phyloP scores from a whole-genome alignment of 2,329 filamentous ascomycete genomes.

The Aspergillus aculeatinus region DNA sequence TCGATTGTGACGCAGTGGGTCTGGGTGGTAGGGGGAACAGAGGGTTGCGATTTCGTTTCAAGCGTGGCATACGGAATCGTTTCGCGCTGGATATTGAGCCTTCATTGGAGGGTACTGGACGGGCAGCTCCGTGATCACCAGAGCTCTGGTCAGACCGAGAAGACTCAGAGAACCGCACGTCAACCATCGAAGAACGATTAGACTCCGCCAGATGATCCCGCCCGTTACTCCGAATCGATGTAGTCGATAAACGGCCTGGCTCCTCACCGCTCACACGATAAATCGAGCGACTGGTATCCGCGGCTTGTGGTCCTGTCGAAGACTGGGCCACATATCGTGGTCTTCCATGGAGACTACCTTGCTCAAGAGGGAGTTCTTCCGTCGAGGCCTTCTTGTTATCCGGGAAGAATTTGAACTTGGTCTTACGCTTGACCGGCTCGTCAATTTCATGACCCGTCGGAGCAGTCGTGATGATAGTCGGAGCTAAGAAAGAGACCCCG shows the following conservation, averaged over 20 bases:
- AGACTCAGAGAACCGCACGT: conserved; percentile 74
- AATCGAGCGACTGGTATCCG: conserved; percentile 32
- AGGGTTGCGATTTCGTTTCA: conserved; percentile 71
- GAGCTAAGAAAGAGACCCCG: conserved; percentile 39
- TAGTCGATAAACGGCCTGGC: conserved; percentile 51
- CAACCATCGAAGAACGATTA: conserved; percentile 61
- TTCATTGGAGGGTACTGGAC: conserved; percentile 62
- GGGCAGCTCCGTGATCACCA: conserved; percentile 62
- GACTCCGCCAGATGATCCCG: conserved; percentile 63
- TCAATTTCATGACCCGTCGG: conserved; percentile 67
- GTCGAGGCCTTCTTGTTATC: conserved; percentile 34
- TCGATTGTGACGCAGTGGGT: conserved; percentile 34
- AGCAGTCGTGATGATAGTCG: conserved; percentile 84
- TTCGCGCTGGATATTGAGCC: conserved; percentile 63
- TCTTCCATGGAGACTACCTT: conserved; percentile 15
- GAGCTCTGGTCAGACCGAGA: conserved; percentile 86
- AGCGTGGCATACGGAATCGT: conserved; percentile 77
- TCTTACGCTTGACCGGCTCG: conserved; percentile 41
- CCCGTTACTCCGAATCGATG: conserved; percentile 49
- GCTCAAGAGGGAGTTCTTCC: conserved; percentile 29
- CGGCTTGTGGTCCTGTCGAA: conserved; percentile 30
- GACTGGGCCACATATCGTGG: conserved; percentile 25
- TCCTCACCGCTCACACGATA: conserved; percentile 63
- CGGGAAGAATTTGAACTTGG: conserved; percentile 41
- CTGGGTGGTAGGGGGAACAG: conserved; percentile 89